These are phyloP conservation scores for Didymella keratinophila DNA, from an alignment of 2,329 filamentous ascomycete genomes.

Conservation along the genomic window DNA sequence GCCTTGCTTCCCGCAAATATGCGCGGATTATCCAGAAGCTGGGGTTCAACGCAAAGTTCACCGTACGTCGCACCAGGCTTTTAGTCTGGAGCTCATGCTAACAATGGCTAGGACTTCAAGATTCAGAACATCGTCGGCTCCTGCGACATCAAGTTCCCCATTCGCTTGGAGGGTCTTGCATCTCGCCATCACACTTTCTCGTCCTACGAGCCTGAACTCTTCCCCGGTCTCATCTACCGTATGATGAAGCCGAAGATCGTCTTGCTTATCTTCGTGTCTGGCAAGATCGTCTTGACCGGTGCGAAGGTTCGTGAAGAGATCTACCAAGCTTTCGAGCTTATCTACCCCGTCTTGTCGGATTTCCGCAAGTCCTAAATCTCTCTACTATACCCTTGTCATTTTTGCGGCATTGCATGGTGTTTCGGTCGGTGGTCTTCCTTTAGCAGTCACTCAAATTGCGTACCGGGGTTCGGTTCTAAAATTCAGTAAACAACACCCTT, in stretches of 20 bases:
- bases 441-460: conserved; percentile 24
- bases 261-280: conserved; percentile 94
- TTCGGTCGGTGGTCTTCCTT: conserved; percentile 37
- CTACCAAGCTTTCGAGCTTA: conserved; percentile 53
- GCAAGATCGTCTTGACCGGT: conserved; percentile 97
- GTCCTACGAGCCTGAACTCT: conserved; percentile 97
- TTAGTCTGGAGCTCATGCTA: conserved; percentile 27
- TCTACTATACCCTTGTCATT: conserved; percentile 33
- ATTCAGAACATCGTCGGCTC: conserved; percentile 96
- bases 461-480: conserved; percentile 36
- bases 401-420: conserved; percentile 54
- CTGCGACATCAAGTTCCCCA: conserved; percentile 99
- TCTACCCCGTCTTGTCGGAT: conserved; percentile 54
- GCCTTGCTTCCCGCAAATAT: conserved; percentile 96
- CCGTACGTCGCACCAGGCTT: conserved; percentile 51
- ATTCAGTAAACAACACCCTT: conserved; percentile 37
- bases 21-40: conserved; percentile 99
- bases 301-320: conserved; percentile 99
- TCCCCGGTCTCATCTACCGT: conserved; percentile 98
- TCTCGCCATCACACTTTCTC: conserved; percentile 96
- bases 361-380: conserved; percentile 67
- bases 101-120: conserved; percentile 77
- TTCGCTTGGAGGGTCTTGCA: conserved; percentile 93
- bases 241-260: conserved; percentile 99
- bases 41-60: conserved; percentile 99